These are phyloP conservation scores for Trifolium fragiferum DNA, from an alignment of 306 rosid genomes.

Conservation along the genomic window DNA sequence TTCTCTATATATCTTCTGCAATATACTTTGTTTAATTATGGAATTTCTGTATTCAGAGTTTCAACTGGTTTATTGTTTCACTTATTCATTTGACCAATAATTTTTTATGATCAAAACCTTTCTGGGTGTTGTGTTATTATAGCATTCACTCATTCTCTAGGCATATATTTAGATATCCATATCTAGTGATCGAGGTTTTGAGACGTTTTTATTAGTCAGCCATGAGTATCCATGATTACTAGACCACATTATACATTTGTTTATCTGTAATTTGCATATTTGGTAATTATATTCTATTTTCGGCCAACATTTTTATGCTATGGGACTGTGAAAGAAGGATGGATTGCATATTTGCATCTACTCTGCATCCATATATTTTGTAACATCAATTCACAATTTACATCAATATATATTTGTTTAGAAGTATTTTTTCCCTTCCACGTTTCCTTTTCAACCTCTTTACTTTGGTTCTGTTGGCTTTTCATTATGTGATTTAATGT, in stretches of 20 bases:
- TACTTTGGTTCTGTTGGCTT: not conserved
- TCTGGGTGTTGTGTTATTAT: not conserved
- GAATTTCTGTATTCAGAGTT: constrained; percentile 1
- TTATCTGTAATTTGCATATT: not conserved
- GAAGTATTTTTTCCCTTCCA: not conserved
- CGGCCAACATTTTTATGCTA: too few species aligned
- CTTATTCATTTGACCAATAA: not conserved
- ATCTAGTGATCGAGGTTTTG: constrained; percentile 9
- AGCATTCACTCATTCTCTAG: not conserved
- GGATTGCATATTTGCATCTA: not conserved
- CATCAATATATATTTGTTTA: not conserved
- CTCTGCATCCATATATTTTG: not conserved
- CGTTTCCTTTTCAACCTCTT: not conserved
- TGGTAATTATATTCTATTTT: not conserved
- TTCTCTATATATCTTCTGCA: constrained; percentile 5
- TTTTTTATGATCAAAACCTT: not conserved
- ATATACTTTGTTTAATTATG: not conserved
- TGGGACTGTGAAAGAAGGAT: not conserved
- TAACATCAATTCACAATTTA: not conserved
- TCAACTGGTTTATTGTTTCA: constrained; percentile 10
- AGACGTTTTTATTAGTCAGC: constrained; percentile 1
- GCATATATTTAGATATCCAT: constrained; percentile 15
- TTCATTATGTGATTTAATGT: not conserved
- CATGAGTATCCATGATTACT: constrained; percentile 13
- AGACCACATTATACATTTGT: not conserved